Conservation (phyloP, 805 yeast species). For the Komagataella ulmi region DNA sequence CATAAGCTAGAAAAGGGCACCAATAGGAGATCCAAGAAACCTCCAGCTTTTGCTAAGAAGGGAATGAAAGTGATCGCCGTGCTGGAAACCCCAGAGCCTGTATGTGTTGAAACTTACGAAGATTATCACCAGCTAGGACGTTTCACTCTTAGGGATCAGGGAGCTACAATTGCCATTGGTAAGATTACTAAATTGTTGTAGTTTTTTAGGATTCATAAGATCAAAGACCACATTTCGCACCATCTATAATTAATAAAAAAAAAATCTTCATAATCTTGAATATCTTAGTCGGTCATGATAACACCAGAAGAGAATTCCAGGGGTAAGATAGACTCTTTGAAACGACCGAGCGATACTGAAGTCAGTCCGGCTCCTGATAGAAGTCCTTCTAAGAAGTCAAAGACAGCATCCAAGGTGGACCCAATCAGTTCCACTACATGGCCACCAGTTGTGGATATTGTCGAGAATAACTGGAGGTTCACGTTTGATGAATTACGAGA, state of each 20-base stretch:
- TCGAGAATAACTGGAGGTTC: not conserved
- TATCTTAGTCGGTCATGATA: too few species aligned
- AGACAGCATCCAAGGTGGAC: not conserved
- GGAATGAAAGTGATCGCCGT: constrained; percentile 97
- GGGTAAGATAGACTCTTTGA: not conserved
- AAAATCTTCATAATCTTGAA: too few species aligned
- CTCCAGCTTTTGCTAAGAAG: constrained; percentile 97
- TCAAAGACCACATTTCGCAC: not conserved
- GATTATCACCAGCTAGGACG: constrained; percentile 96
- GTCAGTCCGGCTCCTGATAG: not conserved
- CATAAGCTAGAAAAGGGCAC: constrained; percentile 96
- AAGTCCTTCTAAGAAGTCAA: not conserved
- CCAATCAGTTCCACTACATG: not conserved
- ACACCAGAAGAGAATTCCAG: too few species aligned
- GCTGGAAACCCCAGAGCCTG: constrained; percentile 73
- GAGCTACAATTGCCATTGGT: constrained; percentile 96
- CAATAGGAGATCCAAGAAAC: constrained; percentile 88
- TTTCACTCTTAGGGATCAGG: constrained; percentile 97
- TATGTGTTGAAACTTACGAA: constrained; percentile 85
- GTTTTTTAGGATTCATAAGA: not conserved
- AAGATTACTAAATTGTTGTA: constrained; percentile 82
- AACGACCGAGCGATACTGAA: not conserved
- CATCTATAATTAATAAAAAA: not conserved
- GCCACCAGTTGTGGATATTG: not conserved
- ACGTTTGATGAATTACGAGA: not conserved